Evolutionary conservation across 768 basidiomycete genomes (phyloP), one percentile per base, ranked within the genome.

Genomic region (Termitomyces sp.): DNA sequence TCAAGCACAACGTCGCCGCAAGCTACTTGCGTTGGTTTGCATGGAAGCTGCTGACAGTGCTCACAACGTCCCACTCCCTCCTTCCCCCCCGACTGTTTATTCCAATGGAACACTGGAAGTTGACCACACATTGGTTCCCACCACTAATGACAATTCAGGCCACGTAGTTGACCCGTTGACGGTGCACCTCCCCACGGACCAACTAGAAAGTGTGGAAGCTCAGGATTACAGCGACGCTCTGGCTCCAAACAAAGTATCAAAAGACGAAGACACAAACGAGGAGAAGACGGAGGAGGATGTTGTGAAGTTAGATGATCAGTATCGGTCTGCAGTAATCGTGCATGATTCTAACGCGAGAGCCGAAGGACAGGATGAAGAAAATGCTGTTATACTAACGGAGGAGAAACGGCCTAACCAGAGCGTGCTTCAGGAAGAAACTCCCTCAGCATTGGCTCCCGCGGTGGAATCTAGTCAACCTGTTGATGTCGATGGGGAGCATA

Each of bases 1-100:
- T 50, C 60, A 55, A 56, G 52, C 56, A 58, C 57, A 59, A 58
- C 55, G 56, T 49, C 57, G 52, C 52, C 55, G 54, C 53, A 58
- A 56, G 54, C 46, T 53, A 46, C 49, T 58, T 55, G 57, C 41
- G 56, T 50, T 49, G 51, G 56, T 56, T 62, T 57, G 62, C 58
- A 67, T 68, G 67, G 61, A 63, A 60, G 57, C 64, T 49, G 62
- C 48, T 57, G 54, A 62, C 56, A 64, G 64, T 62, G 64, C 63
- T 36, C 56, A 63, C 28, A 58, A 63, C 50, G 65, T 69, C 54
- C 66, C 66, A 8, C 64, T 70, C 23, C 68, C 71, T 14, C 41
- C 63, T 14, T 69, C 70, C 28, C 67, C 69, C 2, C 64, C 64
- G 20, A 56, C 46, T 13, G 55, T 60, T 14, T 18, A 55, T n/a